These are phyloP conservation scores for Psilocybe tampanensis DNA, from an alignment of 768 basidiomycete genomes.

Conservation along the genomic window DNA sequence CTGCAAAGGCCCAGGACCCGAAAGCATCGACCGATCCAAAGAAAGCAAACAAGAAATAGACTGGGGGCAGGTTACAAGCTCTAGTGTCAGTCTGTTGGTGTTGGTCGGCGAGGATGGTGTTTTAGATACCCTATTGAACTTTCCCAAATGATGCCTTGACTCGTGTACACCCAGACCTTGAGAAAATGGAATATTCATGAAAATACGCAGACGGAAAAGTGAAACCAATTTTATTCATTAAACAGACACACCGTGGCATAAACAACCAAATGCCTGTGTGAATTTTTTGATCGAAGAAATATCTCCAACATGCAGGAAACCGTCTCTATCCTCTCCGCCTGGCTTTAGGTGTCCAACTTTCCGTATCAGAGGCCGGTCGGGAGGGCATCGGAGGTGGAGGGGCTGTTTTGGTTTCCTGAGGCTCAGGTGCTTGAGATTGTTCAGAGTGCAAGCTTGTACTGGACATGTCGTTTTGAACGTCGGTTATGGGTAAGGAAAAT, in stretches of 20 bases:
- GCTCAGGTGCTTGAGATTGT: not conserved
- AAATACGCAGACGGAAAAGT: not conserved
- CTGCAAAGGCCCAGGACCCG: not conserved
- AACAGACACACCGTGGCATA: not conserved
- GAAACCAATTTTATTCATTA: not conserved
- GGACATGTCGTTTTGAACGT: not conserved
- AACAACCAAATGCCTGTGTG: not conserved
- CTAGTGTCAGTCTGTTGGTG: too few relatives aligned
- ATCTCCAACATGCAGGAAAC: not conserved
- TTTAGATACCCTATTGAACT: not conserved
- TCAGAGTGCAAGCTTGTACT: not conserved
- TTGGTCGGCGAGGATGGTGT: too few relatives aligned
- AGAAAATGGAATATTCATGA: too few relatives aligned
- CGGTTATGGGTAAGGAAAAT: constrained; percentile 13
- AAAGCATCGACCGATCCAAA: not conserved
- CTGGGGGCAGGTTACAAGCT: not conserved
- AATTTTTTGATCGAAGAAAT: not conserved
- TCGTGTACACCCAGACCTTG: too few relatives aligned
- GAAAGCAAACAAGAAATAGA: not conserved
- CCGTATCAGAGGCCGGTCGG: constrained; percentile 17
- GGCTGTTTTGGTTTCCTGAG: not conserved
- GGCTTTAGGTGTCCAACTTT: constrained; percentile 28
- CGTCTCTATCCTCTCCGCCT: constrained; percentile 21
- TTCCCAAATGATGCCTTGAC: too few relatives aligned
- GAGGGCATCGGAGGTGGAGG: constrained; percentile 18